Percentiles rank a stretch among this genome's conserved stretches.
These are phyloP conservation scores for Nothopassalora personata DNA, from an alignment of 2,329 filamentous ascomycete species.

Conservation along the genomic window DNA sequence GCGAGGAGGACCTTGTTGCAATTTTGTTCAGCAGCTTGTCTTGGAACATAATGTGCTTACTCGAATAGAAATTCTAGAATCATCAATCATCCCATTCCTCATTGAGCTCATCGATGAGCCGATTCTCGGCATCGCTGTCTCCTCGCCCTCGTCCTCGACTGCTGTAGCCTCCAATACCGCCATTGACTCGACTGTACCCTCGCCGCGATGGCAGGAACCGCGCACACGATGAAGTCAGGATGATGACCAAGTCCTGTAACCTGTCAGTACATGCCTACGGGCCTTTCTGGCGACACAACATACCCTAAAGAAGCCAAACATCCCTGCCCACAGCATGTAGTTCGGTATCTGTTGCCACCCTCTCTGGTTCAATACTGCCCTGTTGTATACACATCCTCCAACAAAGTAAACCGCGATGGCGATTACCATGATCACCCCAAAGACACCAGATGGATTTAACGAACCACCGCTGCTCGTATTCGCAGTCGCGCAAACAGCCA, in stretches of 20 bases:
- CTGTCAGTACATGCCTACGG: not conserved
- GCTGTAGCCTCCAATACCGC: slow-evolving; percentile 46
- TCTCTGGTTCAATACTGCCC: slow-evolving; percentile 86
- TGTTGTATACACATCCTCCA: slow-evolving; percentile 91
- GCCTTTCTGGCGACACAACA: slow-evolving; percentile 2
- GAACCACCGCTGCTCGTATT: slow-evolving; percentile 50
- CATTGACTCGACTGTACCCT: slow-evolving; percentile 61
- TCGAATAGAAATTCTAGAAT: not conserved
- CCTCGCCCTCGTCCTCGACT: slow-evolving; percentile 39
- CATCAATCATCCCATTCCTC: slow-evolving; percentile 85
- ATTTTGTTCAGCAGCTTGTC: not conserved
- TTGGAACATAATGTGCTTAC: not conserved
- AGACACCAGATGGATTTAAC: slow-evolving; percentile 68
- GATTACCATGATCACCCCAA: slow-evolving; percentile 74
- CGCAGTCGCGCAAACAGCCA: slow-evolving; percentile 73
- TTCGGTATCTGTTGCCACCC: slow-evolving; percentile 96
- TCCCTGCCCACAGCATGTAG: slow-evolving; percentile 84
- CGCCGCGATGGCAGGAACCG: slow-evolving; percentile 59
- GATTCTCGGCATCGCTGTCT: slow-evolving; percentile 75
- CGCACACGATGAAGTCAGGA: slow-evolving; percentile 63
- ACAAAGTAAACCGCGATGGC: slow-evolving; percentile 83
- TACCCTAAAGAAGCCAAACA: slow-evolving; percentile 79
- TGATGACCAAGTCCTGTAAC: slow-evolving; percentile 55
- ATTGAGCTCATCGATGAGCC: slow-evolving; percentile 90
- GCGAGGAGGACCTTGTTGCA: not conserved